Percentiles rank a stretch among this genome's conserved stretches.
phyloP scores from a whole-genome alignment of 257 asterid species.

The Nicotiana knightiana region DNA sequence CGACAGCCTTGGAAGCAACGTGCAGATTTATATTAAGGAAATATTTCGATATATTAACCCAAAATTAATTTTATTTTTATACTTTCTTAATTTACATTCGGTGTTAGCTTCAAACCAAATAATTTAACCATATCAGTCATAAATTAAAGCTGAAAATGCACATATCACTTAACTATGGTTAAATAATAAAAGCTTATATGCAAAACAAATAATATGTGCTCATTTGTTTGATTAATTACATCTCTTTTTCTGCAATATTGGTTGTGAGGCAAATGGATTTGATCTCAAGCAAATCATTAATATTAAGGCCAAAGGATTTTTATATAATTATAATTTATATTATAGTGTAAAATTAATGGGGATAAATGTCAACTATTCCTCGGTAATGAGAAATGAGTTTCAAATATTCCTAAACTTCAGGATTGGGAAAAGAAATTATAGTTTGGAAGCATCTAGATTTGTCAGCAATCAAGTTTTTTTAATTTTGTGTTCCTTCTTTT shows the following conservation, averaged over 20 bases:
- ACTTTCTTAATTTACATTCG: background rate
- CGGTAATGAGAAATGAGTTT: conserved; percentile 13
- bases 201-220: background rate
- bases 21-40: background rate
- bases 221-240: background rate
- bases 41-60: background rate
- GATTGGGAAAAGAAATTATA: conserved; percentile 12
- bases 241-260: background rate
- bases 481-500: background rate
- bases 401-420: background rate
- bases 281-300: background rate
- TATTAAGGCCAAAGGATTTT: too few species aligned
- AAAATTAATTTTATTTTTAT: background rate
- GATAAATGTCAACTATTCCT: conserved; percentile 39
- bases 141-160: background rate
- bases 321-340: too few species aligned
- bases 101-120: too few species aligned
- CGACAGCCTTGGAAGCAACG: conserved; percentile 19
- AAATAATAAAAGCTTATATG: background rate
- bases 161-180: background rate
- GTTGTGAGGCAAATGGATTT: background rate
- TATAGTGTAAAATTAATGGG: background rate
- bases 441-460: conserved; percentile 31
- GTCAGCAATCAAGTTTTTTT: conserved; percentile 8
- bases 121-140: background rate